Conservation (phyloP, 169 alveolate genomes). For the Blepharisma undulans region DNA sequence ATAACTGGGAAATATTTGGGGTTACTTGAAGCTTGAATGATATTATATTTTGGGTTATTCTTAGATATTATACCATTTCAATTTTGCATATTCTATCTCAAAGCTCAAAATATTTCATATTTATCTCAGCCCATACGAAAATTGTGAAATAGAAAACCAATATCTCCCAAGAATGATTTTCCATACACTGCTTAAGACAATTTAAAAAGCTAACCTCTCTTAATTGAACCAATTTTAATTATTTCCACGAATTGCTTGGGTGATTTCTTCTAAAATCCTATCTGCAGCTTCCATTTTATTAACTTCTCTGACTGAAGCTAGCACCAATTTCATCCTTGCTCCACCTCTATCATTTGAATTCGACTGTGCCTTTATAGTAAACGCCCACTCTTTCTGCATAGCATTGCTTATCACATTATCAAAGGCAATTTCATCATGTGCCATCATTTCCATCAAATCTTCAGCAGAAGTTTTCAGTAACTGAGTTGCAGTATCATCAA, state of each 20-base stretch:
- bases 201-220: too few relatives aligned
- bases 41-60: too few relatives aligned
- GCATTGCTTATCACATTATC: background rate
- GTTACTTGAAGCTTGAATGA: background rate
- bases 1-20: background rate
- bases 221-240: background rate
- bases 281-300: background rate
- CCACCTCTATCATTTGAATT: background rate
- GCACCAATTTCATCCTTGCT: background rate
- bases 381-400: background rate
- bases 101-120: background rate
- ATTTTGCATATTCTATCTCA: background rate
- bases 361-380: background rate
- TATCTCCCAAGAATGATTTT: too few relatives aligned
- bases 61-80: background rate
- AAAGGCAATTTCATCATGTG: background rate
- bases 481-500: constrained; percentile 1
- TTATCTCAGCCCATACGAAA: background rate
- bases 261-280: background rate
- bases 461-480: constrained; percentile 16
- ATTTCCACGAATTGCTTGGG: background rate
- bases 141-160: background rate
- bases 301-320: background rate
- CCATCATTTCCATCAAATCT: background rate
- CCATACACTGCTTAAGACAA: too few relatives aligned